Conservation (phyloP, 495 filamentous ascomycete species). For the Lasiosphaeria miniovina region DNA sequence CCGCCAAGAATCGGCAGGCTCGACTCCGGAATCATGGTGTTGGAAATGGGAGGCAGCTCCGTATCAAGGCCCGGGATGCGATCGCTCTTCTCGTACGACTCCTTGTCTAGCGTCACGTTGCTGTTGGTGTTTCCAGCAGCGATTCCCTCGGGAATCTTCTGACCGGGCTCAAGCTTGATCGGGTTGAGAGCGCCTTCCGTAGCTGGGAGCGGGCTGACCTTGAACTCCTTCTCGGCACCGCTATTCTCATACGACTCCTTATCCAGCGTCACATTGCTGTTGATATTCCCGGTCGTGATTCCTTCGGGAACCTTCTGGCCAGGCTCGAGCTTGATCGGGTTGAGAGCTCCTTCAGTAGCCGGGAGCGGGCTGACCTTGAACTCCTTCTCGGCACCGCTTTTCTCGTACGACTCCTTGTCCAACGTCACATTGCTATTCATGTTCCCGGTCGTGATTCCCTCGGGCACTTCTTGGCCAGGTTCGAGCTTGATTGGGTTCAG, state of each 20-base stretch:
- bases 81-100: constrained; percentile 77
- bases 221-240: constrained; percentile 49
- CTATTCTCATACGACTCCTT: constrained; percentile 79
- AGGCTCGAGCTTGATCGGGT: constrained; percentile 75
- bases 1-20: constrained; percentile 66
- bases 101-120: constrained; percentile 72
- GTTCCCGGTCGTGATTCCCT: constrained; percentile 51
- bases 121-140: constrained; percentile 53
- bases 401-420: constrained; percentile 82
- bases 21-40: constrained; percentile 78
- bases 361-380: constrained; percentile 72
- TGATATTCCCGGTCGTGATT: constrained; percentile 52
- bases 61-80: constrained; percentile 52
- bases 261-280: constrained; percentile 67
- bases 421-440: constrained; percentile 62
- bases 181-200: constrained; percentile 76
- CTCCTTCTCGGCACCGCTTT: constrained; percentile 48
- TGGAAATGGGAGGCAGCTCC: constrained; percentile 58
- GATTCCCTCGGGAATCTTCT: constrained; percentile 65
- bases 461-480: constrained; percentile 78
- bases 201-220: constrained; percentile 74
- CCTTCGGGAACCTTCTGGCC: constrained; percentile 72
- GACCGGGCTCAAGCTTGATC: constrained; percentile 72
- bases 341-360: constrained; percentile 71
- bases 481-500: constrained; percentile 77